Evolutionary conservation across 352 stramenopile species (phyloP).

Genomic region (Pythium apleroticum): DNA sequence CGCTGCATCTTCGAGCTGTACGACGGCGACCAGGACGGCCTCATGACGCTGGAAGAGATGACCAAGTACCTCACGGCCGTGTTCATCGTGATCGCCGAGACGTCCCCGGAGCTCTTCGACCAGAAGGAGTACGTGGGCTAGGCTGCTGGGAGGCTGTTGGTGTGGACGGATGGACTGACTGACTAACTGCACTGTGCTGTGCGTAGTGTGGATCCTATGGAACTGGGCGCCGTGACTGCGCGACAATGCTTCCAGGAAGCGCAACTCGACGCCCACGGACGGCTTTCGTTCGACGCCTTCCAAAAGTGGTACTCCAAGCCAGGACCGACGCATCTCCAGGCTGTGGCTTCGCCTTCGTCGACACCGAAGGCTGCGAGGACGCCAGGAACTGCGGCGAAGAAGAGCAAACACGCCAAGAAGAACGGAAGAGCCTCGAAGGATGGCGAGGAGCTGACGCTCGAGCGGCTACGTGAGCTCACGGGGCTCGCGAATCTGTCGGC

Average conservation of each 20-base stretch:
- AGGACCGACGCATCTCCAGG: constrained; percentile 45
- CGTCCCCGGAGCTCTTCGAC: constrained; percentile 68
- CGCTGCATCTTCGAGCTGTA: constrained; percentile 85
- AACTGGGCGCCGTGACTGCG: constrained; percentile 68
- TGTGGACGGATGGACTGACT: not conserved
- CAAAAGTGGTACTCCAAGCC: constrained; percentile 77
- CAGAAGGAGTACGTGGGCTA: constrained; percentile 64
- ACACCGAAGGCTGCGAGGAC: constrained; percentile 5
- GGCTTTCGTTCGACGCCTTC: constrained; percentile 76
- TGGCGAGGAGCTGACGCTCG: constrained; percentile 25
- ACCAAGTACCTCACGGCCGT: constrained; percentile 84
- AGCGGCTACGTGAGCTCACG: constrained; percentile 49
- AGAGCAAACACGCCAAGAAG: constrained; percentile 8
- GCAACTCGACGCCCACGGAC: constrained; percentile 53
- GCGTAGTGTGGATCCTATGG: constrained; percentile 56
- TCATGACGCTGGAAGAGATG: constrained; percentile 86
- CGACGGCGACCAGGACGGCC: constrained; percentile 80
- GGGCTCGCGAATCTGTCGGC: constrained; percentile 50
- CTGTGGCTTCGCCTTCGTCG: constrained; percentile 9
- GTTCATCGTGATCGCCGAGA: constrained; percentile 77
- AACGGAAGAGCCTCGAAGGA: not conserved
- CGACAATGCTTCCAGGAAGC: constrained; percentile 79
- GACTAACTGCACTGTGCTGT: not conserved
- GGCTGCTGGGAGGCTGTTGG: too few relatives aligned
- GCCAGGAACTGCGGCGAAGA: not conserved